Evolutionary conservation across 106 monocot species (phyloP), one percentile per base, ranked within the genome.

Genomic region (Chionographis japonica): DNA sequence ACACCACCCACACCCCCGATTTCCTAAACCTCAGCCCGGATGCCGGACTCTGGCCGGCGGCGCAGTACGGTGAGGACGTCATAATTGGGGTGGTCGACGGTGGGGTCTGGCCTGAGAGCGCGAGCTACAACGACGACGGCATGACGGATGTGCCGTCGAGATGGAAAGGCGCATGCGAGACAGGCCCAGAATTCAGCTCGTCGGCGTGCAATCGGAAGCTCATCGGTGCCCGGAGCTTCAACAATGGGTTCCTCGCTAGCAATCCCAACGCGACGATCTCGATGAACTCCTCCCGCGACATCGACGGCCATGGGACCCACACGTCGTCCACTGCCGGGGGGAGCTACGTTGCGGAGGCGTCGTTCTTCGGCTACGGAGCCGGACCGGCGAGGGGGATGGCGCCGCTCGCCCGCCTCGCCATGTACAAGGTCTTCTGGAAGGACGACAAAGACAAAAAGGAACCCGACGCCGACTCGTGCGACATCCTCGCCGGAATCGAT

Each of bases 271-370:
- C 71, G 6, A 83, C 82, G 37, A 72, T 78, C 27, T 20, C 56
- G n/a, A 40, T 76, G 17, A 73, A 75, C 27, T 83, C 89, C 0
- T 57, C 89, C 7, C 73, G 92, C 1, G 92, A 92, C 78, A 76
- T 78, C 0, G 75, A 76, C 0, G 92, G 88, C 1, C 92, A 93
- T 42, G 92, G 88, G 15, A 93, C n/a, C n/a, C n/a, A n/a, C n/a
- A n/a, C n/a, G n/a, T n/a, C n/a, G n/a, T n/a, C n/a, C n/a, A n/a
- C n/a, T n/a, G n/a, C n/a, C n/a, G n/a, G n/a, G n/a, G n/a, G n/a
- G n/a, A n/a, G n/a, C n/a, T n/a, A n/a, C n/a, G 92, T 67, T 2
- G 7, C 43, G 19, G 61, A 62, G 36, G 83, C 81, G 3, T 77
- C 75, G 15, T 83, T 65, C 66, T 85, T 78, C 57, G 88, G 92